These are phyloP conservation scores for Acer yangbiense DNA, from an alignment of 345 rosid species.

Conservation along the genomic window DNA sequence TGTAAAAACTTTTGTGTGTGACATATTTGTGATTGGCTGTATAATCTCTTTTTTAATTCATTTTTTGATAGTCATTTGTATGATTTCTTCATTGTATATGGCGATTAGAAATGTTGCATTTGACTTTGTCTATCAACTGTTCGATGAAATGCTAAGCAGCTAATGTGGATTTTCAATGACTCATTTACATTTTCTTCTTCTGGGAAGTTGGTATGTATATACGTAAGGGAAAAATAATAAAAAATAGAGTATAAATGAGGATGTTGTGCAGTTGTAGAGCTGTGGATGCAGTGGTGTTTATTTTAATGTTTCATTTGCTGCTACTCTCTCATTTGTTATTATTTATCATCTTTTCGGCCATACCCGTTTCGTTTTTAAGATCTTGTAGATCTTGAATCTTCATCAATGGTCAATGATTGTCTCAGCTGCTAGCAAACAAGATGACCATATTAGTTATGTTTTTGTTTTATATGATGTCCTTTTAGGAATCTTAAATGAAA, in stretches of 20 bases:
- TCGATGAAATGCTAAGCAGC: conserved; percentile 1
- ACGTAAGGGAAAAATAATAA: not conserved
- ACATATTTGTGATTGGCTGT: not conserved
- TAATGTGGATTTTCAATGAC: not conserved
- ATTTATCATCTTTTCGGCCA: conserved; percentile 3
- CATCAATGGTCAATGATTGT: not conserved
- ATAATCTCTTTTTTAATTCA: no score
- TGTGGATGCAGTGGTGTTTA: not conserved
- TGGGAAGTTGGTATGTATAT: not conserved
- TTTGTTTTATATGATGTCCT: not conserved
- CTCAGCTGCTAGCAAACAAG: not conserved
- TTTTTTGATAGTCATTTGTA: not conserved
- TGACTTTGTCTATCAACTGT: not conserved
- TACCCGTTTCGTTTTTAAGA: not conserved
- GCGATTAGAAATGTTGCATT: not conserved
- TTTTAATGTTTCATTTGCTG: not conserved
- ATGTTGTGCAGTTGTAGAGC: not conserved
- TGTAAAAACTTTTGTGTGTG: not conserved
- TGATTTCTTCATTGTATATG: not conserved
- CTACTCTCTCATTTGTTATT: not conserved
- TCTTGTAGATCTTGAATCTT: conserved; percentile 3
- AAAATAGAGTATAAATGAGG: not conserved
- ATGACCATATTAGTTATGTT: not conserved
- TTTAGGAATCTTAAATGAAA: not conserved
- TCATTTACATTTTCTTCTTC: not conserved